These are phyloP conservation scores for Geotrichum siamense DNA, from an alignment of 1,139 yeast genomes.

Conservation along the genomic window DNA sequence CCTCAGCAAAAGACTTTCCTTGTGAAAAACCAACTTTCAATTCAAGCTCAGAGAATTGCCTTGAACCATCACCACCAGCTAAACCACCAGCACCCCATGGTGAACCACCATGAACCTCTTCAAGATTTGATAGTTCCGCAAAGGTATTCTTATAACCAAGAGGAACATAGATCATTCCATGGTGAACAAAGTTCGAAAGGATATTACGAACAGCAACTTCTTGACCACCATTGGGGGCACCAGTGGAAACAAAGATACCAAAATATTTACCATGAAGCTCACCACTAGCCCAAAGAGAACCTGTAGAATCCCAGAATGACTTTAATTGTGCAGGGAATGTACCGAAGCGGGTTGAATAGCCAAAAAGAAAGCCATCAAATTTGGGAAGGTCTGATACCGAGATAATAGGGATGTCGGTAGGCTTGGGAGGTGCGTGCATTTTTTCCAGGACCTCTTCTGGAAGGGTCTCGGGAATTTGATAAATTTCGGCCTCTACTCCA, in stretches of 20 bases:
- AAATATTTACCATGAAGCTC: conserved; percentile 68
- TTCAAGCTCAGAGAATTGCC: conserved; percentile 58
- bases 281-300: conserved; percentile 77
- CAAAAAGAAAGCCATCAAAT: conserved; percentile 73
- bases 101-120: conserved; percentile 74
- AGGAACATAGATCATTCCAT: conserved; percentile 63
- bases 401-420: conserved; percentile 61
- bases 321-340: conserved; percentile 75
- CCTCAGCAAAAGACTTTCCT: conserved; percentile 53
- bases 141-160: conserved; percentile 66
- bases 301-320: conserved; percentile 76
- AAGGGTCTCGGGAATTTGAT: conserved; percentile 76
- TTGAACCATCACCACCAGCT: conserved; percentile 75
- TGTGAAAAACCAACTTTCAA: conserved; percentile 52
- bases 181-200: conserved; percentile 61
- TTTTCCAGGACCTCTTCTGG: conserved; percentile 50
- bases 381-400: conserved; percentile 49
- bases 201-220: conserved; percentile 63
- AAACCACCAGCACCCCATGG: conserved; percentile 87
- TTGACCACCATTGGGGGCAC: conserved; percentile 81
- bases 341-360: conserved; percentile 81
- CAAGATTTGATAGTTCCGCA: conserved; percentile 50
- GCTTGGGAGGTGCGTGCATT: conserved; percentile 61
- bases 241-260: conserved; percentile 71
- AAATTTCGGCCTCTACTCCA: conserved; percentile 60